phyloP scores from a whole-genome alignment of 257 asterid species.

The Gardenia jasminoides region DNA sequence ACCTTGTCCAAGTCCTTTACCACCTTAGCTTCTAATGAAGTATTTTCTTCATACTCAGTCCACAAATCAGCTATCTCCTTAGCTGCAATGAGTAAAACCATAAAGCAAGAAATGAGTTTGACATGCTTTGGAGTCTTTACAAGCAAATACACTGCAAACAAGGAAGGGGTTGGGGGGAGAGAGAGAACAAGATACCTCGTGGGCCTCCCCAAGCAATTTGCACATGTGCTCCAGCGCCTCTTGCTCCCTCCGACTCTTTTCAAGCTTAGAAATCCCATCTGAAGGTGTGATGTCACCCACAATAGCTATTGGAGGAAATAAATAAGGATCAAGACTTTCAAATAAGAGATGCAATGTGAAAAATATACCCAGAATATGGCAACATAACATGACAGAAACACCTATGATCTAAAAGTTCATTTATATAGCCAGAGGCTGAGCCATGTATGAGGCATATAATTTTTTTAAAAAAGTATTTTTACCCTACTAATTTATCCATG shows the following conservation, averaged over 20 bases:
- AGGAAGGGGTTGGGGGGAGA: conserved; percentile 4
- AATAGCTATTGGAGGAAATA: conserved; percentile 50
- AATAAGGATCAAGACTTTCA: not conserved
- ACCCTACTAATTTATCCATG: too few relatives aligned
- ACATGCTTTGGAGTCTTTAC: not conserved
- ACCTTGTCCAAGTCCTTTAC: conserved; percentile 98
- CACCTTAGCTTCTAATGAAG: conserved; percentile 89
- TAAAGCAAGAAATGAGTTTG: not conserved
- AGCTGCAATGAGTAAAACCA: conserved; percentile 45
- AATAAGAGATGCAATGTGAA: not conserved
- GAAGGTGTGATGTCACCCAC: conserved; percentile 94
- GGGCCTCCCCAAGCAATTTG: conserved; percentile 89
- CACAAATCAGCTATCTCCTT: conserved; percentile 84
- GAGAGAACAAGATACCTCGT: conserved; percentile 46
- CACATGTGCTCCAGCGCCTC: conserved; percentile 87
- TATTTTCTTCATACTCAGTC: conserved; percentile 87
- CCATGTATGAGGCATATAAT: too few relatives aligned
- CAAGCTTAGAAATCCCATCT: conserved; percentile 87
- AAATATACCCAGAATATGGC: not conserved
- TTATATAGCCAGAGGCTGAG: too few relatives aligned
- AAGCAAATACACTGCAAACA: not conserved
- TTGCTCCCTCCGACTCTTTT: conserved; percentile 76
- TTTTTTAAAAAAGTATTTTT: too few relatives aligned
- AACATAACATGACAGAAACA: not conserved
- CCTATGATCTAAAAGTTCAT: not conserved